Conservation (phyloP, 1,284 basidiomycete species). For the Boletus subluridellus region DNA sequence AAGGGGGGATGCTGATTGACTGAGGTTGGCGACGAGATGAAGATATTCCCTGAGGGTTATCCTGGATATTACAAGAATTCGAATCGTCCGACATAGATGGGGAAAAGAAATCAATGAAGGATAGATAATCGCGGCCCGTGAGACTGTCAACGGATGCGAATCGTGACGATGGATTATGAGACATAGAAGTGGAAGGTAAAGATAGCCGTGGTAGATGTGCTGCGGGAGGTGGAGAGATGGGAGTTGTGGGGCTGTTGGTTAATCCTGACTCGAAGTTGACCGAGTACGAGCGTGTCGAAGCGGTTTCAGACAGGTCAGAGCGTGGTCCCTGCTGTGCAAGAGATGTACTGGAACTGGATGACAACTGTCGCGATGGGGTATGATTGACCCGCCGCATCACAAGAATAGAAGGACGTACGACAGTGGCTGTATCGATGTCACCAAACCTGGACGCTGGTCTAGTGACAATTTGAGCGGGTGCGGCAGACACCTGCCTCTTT, state of each 20-base stretch:
- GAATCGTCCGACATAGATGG: slow-evolving; percentile 33
- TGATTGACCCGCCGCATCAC: slow-evolving; percentile 11
- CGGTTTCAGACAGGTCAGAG: slow-evolving; percentile 2
- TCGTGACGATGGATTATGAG: slow-evolving; percentile 15
- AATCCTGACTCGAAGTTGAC: slow-evolving; percentile 36
- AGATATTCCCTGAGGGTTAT: background rate
- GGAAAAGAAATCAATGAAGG: slow-evolving; percentile 58
- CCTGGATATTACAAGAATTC: slow-evolving; percentile 13
- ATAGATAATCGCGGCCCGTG: slow-evolving; percentile 37
- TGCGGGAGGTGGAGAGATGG: slow-evolving; percentile 44
- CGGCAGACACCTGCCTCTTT: slow-evolving; percentile 13
- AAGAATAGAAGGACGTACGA: slow-evolving; percentile 10
- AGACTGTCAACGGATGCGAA: slow-evolving; percentile 11
- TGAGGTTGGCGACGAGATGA: slow-evolving; percentile 13
- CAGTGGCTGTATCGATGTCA: slow-evolving; percentile 28
- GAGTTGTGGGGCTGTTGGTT: slow-evolving; percentile 39
- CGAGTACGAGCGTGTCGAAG: slow-evolving; percentile 20
- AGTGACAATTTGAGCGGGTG: slow-evolving; percentile 4
- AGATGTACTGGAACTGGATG: slow-evolving; percentile 12
- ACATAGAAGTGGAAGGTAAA: slow-evolving; percentile 33
- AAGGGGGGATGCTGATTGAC: slow-evolving; percentile 23
- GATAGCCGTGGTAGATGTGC: slow-evolving; percentile 34
- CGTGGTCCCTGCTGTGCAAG: slow-evolving; percentile 2
- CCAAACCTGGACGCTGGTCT: slow-evolving; percentile 15
- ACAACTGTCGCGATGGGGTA: slow-evolving; percentile 18